phyloP scores from a whole-genome alignment of 2,329 filamentous ascomycete genomes.

The Talaromyces verruculosus region DNA sequence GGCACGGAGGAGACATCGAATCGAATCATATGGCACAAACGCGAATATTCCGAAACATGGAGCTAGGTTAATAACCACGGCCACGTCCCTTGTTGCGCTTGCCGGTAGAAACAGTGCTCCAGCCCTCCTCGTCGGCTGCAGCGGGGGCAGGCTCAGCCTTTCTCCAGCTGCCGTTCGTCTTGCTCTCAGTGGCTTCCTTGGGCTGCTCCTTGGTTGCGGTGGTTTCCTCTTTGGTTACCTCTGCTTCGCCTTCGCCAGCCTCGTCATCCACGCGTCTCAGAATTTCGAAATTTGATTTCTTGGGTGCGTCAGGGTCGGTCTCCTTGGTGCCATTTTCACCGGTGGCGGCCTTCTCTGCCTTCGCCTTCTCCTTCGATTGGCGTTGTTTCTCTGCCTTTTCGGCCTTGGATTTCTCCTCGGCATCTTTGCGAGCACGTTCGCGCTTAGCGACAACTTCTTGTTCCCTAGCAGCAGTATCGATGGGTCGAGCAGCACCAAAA shows the following conservation, averaged over 20 bases:
- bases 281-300: constrained; percentile 56
- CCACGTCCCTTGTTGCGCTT: constrained; percentile 48
- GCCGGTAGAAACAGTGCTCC: constrained; percentile 50
- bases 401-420: constrained; percentile 80
- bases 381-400: constrained; percentile 67
- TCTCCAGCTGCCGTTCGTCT: constrained; percentile 45
- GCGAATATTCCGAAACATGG: neutral
- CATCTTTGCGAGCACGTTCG: constrained; percentile 79
- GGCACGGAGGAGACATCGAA: constrained; percentile 12
- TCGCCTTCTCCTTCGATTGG: constrained; percentile 42
- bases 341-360: constrained; percentile 37
- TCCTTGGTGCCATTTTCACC: constrained; percentile 43
- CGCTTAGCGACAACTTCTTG: constrained; percentile 88
- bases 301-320: constrained; percentile 41
- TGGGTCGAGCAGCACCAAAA: constrained; percentile 89
- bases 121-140: constrained; percentile 47
- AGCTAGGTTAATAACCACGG: constrained; percentile 29
- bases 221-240: constrained; percentile 48
- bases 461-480: constrained; percentile 88
- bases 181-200: constrained; percentile 44
- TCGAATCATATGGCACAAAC: constrained; percentile 15
- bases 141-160: constrained; percentile 33
- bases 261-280: constrained; percentile 53
- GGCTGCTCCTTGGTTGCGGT: constrained; percentile 57
- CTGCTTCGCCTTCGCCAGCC: constrained; percentile 53